phyloP scores from a whole-genome alignment of 129 eudicot species.

The Cynara cardunculus region DNA sequence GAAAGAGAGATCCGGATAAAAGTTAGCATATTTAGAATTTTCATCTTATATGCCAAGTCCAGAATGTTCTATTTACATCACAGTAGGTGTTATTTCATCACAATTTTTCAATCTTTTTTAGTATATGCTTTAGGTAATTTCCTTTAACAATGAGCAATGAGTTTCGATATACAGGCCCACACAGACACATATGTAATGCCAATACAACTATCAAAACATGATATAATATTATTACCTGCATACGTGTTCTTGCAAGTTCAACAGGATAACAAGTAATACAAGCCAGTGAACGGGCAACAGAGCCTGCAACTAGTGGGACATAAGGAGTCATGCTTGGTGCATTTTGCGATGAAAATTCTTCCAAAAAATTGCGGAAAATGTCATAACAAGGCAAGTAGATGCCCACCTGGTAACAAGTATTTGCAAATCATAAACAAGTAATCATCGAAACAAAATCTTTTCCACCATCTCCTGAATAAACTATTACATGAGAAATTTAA shows the following conservation, averaged over 20 bases:
- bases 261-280: constrained; percentile 90
- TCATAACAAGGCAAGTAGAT: constrained; percentile 91
- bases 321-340: constrained; percentile 56
- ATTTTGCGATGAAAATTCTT: constrained; percentile 45
- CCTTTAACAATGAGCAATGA: neutral
- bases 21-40: neutral
- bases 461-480: neutral
- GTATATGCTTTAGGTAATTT: neutral
- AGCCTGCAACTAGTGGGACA: constrained; percentile 84
- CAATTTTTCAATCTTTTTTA: neutral
- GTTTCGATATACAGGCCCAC: neutral
- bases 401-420: constrained; percentile 58
- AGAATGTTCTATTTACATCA: neutral
- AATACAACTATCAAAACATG: neutral
- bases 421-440: neutral
- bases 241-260: constrained; percentile 90
- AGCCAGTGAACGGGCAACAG: constrained; percentile 77
- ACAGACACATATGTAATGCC: neutral
- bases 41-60: neutral
- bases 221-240: constrained; percentile 67
- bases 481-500: neutral
- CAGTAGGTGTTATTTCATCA: neutral
- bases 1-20: neutral
- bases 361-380: constrained; percentile 67
- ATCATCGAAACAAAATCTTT: neutral